Evolutionary conservation across 179 eudicot genomes (phyloP), one percentile per base, ranked within the genome.

Genomic region (Camellia oleifera): DNA sequence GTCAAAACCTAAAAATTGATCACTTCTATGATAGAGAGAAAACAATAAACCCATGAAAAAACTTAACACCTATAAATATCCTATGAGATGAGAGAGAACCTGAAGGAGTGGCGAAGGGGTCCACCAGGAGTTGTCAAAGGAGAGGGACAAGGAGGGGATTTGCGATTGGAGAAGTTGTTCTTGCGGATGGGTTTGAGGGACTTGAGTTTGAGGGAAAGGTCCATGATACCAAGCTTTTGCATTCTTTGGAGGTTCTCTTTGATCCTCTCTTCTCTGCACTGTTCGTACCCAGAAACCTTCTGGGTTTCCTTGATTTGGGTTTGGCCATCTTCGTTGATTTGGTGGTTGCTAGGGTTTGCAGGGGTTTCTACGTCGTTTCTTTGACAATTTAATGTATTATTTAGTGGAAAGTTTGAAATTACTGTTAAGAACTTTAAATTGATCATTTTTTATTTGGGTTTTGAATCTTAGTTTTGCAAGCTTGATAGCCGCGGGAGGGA

Each of bases 61-160:
- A 18, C 68, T 57, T 42, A 40, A 32, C 4, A 57, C 0, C 18
- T 48, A 23, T 42, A 26, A 23, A 66, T 12, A 56, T 26, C 3
- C 9, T 7, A 12, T 0, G 15, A 76, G 72, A 45, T 50, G 3
- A 23, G 2, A 46, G 7, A 82, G 18, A 17, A 88, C 99, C 99
- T 88, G 42, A 97, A 91, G 56, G 99, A 95, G 48, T 97, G 95
- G 77, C 98, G 97, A 48, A 18, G 26, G 48, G 97, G 90, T 10
- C 77, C 89, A 76, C 77, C 89, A 76, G 87, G 13, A 23, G 86
- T 75, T 2, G 69, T 76, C 68, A 83, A 45, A 65, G 86, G 78
- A 62, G 89, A 83, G 63, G 80, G 64, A 67, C 77, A 79, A 14
- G 23, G 69, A 69, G 88, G 86, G 61, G 87, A 74, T 80, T 81